Percentiles rank a stretch among this genome's conserved stretches.
Evolutionary conservation across 345 rosid genomes (phyloP).

Genomic region (Eutrema japonicum): DNA sequence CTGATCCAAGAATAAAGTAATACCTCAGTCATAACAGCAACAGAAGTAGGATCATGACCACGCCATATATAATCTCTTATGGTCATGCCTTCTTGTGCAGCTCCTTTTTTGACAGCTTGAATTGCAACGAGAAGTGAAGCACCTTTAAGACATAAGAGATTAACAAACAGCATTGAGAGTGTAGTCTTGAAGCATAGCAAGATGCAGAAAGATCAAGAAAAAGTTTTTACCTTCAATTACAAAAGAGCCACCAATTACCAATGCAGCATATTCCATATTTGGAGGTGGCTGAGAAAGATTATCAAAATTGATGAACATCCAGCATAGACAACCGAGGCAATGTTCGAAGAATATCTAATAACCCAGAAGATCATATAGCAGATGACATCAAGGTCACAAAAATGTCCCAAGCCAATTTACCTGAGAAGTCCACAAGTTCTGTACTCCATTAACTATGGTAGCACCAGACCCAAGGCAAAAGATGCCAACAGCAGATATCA

Average conservation of each 20-base stretch:
- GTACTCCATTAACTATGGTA: constrained; percentile 92
- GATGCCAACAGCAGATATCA: constrained; percentile 99
- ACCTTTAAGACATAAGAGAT: constrained; percentile 49
- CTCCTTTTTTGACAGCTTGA: constrained; percentile 95
- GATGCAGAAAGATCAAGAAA: constrained; percentile 24
- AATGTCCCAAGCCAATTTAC: constrained; percentile 46
- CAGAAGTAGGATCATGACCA: constrained; percentile 99
- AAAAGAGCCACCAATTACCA: constrained; percentile 95
- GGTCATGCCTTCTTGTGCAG: constrained; percentile 95
- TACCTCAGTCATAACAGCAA: constrained; percentile 99
- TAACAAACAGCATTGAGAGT: neutral
- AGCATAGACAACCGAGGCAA: constrained; percentile 9
- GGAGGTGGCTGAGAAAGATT: constrained; percentile 71
- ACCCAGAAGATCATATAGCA: constrained; percentile 20
- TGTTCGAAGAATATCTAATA: constrained; percentile 3
- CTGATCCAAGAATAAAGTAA: constrained; percentile 1
- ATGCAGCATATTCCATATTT: constrained; percentile 82
- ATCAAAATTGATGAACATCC: constrained; percentile 25
- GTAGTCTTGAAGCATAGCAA: constrained; percentile 14
- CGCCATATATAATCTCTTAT: constrained; percentile 93
- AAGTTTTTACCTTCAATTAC: constrained; percentile 75
- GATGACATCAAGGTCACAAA: neutral
- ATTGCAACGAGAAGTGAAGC: constrained; percentile 96
- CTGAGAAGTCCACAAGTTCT: constrained; percentile 79
- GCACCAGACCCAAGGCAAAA: constrained; percentile 99